Percentiles rank a stretch among this genome's conserved stretches.
Evolutionary conservation across 495 filamentous ascomycete species (phyloP).

Genomic region (Penicillium steckii): DNA sequence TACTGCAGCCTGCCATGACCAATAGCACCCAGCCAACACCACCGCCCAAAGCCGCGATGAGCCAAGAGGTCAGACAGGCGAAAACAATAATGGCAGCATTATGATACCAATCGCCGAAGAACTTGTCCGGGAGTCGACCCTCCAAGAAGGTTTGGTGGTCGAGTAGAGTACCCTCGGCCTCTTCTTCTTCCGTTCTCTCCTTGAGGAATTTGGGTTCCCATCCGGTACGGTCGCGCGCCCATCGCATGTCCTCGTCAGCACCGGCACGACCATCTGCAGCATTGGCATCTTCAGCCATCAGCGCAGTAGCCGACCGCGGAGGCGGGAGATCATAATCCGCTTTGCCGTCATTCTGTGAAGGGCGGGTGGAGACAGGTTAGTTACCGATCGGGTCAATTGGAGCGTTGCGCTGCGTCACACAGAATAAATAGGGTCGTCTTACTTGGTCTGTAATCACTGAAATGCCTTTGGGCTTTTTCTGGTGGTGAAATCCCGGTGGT

Average conservation of each 20-base stretch:
- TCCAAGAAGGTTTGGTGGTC: constrained; percentile 91
- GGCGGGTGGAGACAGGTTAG: too few relatives aligned
- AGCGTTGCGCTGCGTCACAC: background rate
- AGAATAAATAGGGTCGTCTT: constrained; percentile 16
- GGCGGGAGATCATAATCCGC: constrained; percentile 78
- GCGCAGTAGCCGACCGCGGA: constrained; percentile 65
- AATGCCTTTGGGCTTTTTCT: constrained; percentile 63
- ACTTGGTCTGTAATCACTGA: constrained; percentile 73
- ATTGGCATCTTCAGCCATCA: constrained; percentile 43
- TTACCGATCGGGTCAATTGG: background rate
- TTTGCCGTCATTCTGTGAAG: constrained; percentile 59
- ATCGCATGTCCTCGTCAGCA: constrained; percentile 57
- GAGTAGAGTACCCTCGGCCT: constrained; percentile 64
- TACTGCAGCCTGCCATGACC: constrained; percentile 86
- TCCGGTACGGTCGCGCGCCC: constrained; percentile 71
- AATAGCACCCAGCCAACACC: constrained; percentile 91
- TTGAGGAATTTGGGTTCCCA: constrained; percentile 84
- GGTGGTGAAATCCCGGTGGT: constrained; percentile 61
- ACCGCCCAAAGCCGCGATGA: constrained; percentile 83
- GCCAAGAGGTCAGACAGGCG: constrained; percentile 87
- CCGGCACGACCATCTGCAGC: constrained; percentile 43
- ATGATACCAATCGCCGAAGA: constrained; percentile 98
- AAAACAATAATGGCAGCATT: constrained; percentile 92
- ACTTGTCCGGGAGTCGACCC: constrained; percentile 78
- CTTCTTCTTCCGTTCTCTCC: constrained; percentile 48